Evolutionary conservation across 2,329 filamentous ascomycete genomes (phyloP), one percentile per base, ranked within the genome.

Genomic region (Paraconiothyrium brasiliense): DNA sequence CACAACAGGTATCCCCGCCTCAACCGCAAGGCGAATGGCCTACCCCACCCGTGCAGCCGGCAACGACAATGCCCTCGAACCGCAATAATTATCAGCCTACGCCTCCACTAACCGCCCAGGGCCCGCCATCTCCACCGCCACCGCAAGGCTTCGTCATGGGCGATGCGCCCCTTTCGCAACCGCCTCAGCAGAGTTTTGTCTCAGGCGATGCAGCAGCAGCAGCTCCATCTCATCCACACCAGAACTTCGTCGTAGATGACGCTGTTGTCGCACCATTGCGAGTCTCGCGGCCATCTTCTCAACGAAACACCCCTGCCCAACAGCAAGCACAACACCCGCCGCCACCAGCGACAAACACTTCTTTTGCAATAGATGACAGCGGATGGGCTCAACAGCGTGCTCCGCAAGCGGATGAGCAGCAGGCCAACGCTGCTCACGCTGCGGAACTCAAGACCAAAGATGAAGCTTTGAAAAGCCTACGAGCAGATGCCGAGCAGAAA

Each of bases 11-110:
- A 22, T 67, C 70, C 43, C 68, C 72, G 49, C 64, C 72, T n/a
- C 67, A 69, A 11, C 64, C 71, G 9, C 69, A 67, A 32, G 69
- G 69, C 13, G 66, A 70, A 24, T 77, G 74, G 68, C 75, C 76
- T 8, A 76, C 71, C 54, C 76, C 76, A 47, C 70, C 71, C 5
- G 62, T 64, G 30, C 67, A 71, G 49, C 63, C 69, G 30, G 61
- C 62, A n/a, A 61, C 61, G 5, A 24, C 67, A 2, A 63, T 60
- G 51, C 34, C 64, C 16, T 54, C 63, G 9, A 61, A 66, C 32
- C 61, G 60, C 22, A 69, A 76, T 52, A 71, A 63, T 0, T 77
- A 72, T 58, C 67, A 74, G 55, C 76, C 75, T 20, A 78, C 74
- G 5, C 76, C 76, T 30, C 72, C 74, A 49, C 72, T 67, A 39